Base-by-base conservation (phyloP, 108 stramenopile species). In the Cyclostephanos tholiformis region DNA sequence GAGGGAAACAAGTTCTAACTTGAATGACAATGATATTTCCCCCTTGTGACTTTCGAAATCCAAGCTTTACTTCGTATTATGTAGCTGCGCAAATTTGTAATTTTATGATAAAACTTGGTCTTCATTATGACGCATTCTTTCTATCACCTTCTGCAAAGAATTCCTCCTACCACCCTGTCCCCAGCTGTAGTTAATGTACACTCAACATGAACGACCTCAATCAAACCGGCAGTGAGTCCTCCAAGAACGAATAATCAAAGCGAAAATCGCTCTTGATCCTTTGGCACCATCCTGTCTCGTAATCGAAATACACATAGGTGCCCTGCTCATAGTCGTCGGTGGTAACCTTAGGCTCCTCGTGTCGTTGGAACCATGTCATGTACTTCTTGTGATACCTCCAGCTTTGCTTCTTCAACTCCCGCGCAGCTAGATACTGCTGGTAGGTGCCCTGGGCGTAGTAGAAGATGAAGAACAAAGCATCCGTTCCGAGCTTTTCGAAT, bases 301-400 rank as follows among this genome's bases (percentile, higher is more conserved):
- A 99, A 72, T 99, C 99, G 85, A 99, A 99, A 84, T 98, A 99
- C 8, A 98, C 92, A 82, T 98, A 99, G 2, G 98, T 98, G 35
- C 99, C 99, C 82, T 98, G 95, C 76, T 99, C 99, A 74, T 98
- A 99, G 59, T 98, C 97, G 65, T 98, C 97, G 9, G 97, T 99
- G 19, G 98, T 97, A 4, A 97, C 89, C 73, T 93, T 92, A 0
- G 96, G 97, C 76, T 98, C 97, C 63, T 96, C 93, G 69, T 98
- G 97, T 23, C 98, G 91, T 79, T 98, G 97, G 82, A 99, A 99
- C 99, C 99, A 99, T 25, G 99, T 99, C 92, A 93, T 91, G 84
- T 99, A 99, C 94, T 98, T 98, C 73, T 98, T 98, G 84, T 99
- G 99, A 83, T 93, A 99, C 64, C 99, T 86, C 99, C 99, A 99